A percentile compares a stretch with the other conserved stretches of the same genome.
Conservation (phyloP, 2,329 filamentous ascomycete genomes). For the Talaromyces marneffei region DNA sequence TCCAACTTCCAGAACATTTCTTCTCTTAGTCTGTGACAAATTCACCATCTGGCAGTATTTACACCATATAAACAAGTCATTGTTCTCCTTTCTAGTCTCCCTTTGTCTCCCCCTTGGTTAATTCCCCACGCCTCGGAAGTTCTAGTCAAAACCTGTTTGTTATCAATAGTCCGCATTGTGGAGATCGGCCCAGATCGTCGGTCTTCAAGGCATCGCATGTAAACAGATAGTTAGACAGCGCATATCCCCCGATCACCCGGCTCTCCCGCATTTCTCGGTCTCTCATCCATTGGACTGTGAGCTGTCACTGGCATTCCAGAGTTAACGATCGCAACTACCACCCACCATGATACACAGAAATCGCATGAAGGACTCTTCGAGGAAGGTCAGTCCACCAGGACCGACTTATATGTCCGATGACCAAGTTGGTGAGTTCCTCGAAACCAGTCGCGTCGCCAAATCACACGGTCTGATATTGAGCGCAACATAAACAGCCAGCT, state of each 20-base stretch:
- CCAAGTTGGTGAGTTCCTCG: conserved; percentile 38
- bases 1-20: not conserved
- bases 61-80: not conserved
- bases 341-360: conserved; percentile 34
- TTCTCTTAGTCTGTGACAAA: not conserved
- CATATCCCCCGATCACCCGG: not conserved
- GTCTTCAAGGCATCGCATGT: not conserved
- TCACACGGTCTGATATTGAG: not conserved
- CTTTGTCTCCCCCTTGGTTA: too few species aligned
- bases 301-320: conserved; percentile 5
- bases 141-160: not conserved
- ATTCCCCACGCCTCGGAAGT: not conserved
- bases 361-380: conserved; percentile 31
- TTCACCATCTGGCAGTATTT: not conserved
- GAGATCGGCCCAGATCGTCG: conserved; percentile 8
- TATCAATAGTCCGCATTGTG: not conserved
- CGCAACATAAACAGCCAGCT: conserved; percentile 44
- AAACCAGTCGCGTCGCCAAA: not conserved
- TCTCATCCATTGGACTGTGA: conserved; percentile 2
- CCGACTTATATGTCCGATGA: conserved; percentile 43
- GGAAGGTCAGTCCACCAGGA: conserved; percentile 44
- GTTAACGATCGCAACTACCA: not conserved
- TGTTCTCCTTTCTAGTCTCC: not conserved
- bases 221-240: not conserved
- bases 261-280: not conserved